These are phyloP conservation scores for Rutstroemia sp. DNA, from an alignment of 2,329 filamentous ascomycete species.

Conservation along the genomic window DNA sequence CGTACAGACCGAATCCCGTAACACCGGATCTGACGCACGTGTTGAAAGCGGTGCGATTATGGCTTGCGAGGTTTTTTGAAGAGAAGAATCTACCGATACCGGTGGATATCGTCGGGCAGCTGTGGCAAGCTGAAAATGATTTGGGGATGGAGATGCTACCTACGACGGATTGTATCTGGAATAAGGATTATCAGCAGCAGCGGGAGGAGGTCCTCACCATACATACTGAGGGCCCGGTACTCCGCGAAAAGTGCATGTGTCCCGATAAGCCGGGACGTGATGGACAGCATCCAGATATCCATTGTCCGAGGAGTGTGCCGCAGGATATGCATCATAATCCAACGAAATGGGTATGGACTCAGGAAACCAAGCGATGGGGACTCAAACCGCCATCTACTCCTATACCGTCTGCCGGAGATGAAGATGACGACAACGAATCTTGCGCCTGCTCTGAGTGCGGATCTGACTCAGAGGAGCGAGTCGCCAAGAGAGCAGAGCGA, in stretches of 20 bases:
- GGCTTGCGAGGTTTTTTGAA: neutral
- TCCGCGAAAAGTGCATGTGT: slow-evolving; percentile 1
- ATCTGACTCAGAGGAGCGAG: neutral
- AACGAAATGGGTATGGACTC: slow-evolving; percentile 1
- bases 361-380: neutral
- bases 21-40: neutral
- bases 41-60: slow-evolving; percentile 1
- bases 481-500: neutral
- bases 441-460: neutral
- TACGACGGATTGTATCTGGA: slow-evolving; percentile 13
- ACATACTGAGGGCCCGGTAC: neutral
- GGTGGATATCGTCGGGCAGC: neutral
- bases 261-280: too few relatives aligned
- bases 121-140: neutral
- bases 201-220: slow-evolving; percentile 6
- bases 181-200: slow-evolving; percentile 11
- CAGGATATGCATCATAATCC: neutral
- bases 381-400: neutral
- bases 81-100: neutral
- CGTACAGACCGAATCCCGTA: neutral
- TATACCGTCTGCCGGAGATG: too few relatives aligned
- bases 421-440: neutral
- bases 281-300: neutral
- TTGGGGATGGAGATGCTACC: neutral
- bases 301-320: neutral